Base-by-base conservation (phyloP, 257 asterid genomes). In the Mitragyna speciosa region DNA sequence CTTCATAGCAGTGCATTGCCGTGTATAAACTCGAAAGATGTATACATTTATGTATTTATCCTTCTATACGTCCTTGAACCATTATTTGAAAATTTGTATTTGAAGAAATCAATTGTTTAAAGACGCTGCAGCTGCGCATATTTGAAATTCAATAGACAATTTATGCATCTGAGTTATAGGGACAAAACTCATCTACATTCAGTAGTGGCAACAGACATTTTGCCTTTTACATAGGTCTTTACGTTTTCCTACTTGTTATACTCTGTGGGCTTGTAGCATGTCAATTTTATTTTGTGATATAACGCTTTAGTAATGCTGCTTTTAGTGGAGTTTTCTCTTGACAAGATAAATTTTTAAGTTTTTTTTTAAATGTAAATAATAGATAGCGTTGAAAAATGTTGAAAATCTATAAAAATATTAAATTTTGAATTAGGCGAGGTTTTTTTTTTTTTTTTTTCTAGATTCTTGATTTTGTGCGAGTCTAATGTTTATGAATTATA, bases 11-110 rank as follows among this genome's bases (percentile, higher is more conserved):
- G 78, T 30, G 43, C 31, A 31, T 65, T 61, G 59, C 33, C 4
- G 74, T 17, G 61, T 26, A 14, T 51, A 74, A 70, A 15, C 9
- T 36, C 15, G 78, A 41, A 72, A 80, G 76, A 68, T 33, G 76
- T 76, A 81, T 73, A 80, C 80, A 28, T 54, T 66, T 75, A 59
- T 77, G 79, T 82, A 52, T 77, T 41, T 72, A 17, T 58, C 47
- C 36, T 16, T 58, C 31, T 49, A 77, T 52, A 78, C 43, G 14
- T 72, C 69, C 73, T 36, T 33, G 73, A 73, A 64, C 58, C 61
- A 39, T 79, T 10, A 16, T 36, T 28, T 63, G 52, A 49, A 72
- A 48, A 31, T 61, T 14, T 4, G n/a, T 73, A 63, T 5, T 48
- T 20, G 5, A 15, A 24, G 43, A 76, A 61, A 59, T 59, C 72